Evolutionary conservation across 805 yeast genomes (phyloP).

Genomic region (Candida coleopterorum): DNA sequence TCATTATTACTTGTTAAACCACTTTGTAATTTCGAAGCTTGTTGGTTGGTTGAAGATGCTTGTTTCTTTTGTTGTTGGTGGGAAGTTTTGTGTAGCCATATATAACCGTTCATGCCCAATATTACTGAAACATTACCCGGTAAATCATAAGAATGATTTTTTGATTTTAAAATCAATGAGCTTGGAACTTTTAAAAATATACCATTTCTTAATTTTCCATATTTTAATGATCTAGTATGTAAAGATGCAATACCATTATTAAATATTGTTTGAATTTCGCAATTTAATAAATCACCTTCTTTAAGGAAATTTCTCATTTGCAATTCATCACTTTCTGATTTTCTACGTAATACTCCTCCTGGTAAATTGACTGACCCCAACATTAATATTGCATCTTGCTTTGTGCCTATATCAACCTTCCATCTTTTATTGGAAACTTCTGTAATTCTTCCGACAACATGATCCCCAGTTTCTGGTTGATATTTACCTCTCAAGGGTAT

Average conservation of each 20-base stretch:
- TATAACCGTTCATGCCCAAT: slow-evolving; percentile 90
- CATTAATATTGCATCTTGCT: slow-evolving; percentile 86
- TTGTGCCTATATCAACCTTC: slow-evolving; percentile 96
- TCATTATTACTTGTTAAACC: slow-evolving; percentile 16
- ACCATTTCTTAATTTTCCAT: slow-evolving; percentile 94
- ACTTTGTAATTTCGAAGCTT: slow-evolving; percentile 14
- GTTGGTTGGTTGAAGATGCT: slow-evolving; percentile 6
- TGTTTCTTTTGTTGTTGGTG: neutral
- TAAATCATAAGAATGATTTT: slow-evolving; percentile 80
- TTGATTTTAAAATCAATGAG: slow-evolving; percentile 75
- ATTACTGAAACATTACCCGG: slow-evolving; percentile 93
- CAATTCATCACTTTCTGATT: slow-evolving; percentile 90
- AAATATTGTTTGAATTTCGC: slow-evolving; percentile 89
- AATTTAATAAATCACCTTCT: slow-evolving; percentile 93
- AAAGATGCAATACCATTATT: slow-evolving; percentile 89
- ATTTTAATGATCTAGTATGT: slow-evolving; percentile 92
- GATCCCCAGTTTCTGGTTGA: slow-evolving; percentile 94
- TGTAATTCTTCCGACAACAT: slow-evolving; percentile 86
- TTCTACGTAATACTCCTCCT: slow-evolving; percentile 92
- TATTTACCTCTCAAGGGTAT: slow-evolving; percentile 83
- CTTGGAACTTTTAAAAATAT: slow-evolving; percentile 76
- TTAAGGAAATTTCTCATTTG: slow-evolving; percentile 92
- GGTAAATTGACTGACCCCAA: slow-evolving; percentile 95
- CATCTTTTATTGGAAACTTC: slow-evolving; percentile 93
- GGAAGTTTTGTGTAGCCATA: slow-evolving; percentile 81